phyloP scores from a whole-genome alignment of 495 filamentous ascomycete species.

The Podospora pseudoanserina region DNA sequence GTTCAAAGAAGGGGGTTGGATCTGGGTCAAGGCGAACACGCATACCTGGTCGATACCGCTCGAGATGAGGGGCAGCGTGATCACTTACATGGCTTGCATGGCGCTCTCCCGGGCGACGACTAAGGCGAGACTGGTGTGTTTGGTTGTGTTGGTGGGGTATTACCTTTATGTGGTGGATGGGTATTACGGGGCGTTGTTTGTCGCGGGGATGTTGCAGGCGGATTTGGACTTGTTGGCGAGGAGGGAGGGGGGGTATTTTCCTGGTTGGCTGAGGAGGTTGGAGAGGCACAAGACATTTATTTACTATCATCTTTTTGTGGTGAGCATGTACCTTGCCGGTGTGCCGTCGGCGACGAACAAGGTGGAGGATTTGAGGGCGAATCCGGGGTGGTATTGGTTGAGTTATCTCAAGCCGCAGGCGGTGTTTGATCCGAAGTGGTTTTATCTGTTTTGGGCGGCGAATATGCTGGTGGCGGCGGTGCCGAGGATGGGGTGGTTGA shows the following conservation, averaged over 20 bases:
- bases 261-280: constrained; percentile 34
- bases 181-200: constrained; percentile 45
- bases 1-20: constrained; percentile 36
- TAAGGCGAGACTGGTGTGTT: constrained; percentile 34
- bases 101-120: constrained; percentile 40
- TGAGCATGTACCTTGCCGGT: constrained; percentile 45
- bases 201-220: constrained; percentile 47
- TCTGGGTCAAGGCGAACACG: constrained; percentile 37
- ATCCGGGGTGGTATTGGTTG: constrained; percentile 45
- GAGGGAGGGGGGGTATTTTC: constrained; percentile 37
- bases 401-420: constrained; percentile 51
- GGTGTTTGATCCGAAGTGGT: constrained; percentile 50
- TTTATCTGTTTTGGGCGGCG: constrained; percentile 50
- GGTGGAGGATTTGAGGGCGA: constrained; percentile 33
- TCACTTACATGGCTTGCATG: constrained; percentile 45
- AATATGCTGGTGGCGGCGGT: constrained; percentile 53
- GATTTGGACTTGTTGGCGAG: constrained; percentile 46
- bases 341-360: constrained; percentile 45
- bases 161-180: constrained; percentile 50
- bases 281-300: constrained; percentile 45
- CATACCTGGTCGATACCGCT: constrained; percentile 45
- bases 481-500: constrained; percentile 40
- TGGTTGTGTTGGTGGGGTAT: constrained; percentile 33
- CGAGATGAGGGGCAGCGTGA: constrained; percentile 42
- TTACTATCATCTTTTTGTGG: constrained; percentile 45